Percentiles rank a stretch among this genome's conserved stretches.
Evolutionary conservation across 805 yeast species (phyloP).

Genomic region (Metschnikowia koreensis): DNA sequence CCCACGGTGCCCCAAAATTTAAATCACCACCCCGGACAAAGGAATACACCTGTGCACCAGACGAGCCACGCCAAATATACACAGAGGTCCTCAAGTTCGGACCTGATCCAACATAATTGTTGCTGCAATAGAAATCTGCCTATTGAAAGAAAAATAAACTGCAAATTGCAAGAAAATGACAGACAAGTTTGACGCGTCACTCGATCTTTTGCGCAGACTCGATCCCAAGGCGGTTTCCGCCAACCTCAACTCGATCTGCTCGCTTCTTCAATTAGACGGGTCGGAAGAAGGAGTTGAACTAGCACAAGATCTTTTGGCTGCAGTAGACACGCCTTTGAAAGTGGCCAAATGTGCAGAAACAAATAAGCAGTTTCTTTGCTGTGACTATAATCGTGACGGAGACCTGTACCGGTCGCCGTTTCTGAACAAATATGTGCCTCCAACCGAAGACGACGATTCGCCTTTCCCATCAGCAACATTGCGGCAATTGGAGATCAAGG

Average conservation of each 20-base stretch:
- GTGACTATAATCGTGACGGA: slow-evolving; percentile 95
- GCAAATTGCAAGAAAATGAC: slow-evolving; percentile 19
- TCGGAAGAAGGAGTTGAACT: slow-evolving; percentile 43
- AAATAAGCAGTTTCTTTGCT: slow-evolving; percentile 72
- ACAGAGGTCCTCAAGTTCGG: too few relatives aligned
- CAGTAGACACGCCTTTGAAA: slow-evolving; percentile 82
- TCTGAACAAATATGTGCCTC: slow-evolving; percentile 70
- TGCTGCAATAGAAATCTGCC: background rate
- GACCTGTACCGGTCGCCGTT: slow-evolving; percentile 92
- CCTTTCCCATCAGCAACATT: slow-evolving; percentile 68
- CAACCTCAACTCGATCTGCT: slow-evolving; percentile 50
- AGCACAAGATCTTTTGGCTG: slow-evolving; percentile 82
- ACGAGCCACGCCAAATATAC: too few relatives aligned
- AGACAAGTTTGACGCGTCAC: slow-evolving; percentile 68
- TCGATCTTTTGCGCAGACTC: slow-evolving; percentile 72
- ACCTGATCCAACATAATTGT: background rate
- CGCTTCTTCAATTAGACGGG: slow-evolving; percentile 28
- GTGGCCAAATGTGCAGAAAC: slow-evolving; percentile 48
- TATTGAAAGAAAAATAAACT: background rate
- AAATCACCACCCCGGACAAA: too few relatives aligned
- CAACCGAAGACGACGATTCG: slow-evolving; percentile 44
- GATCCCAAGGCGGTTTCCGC: slow-evolving; percentile 59
- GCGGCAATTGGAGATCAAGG: slow-evolving; percentile 72
- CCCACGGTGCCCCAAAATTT: too few relatives aligned
- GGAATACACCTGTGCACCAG: too few relatives aligned